phyloP scores from a whole-genome alignment of 257 asterid genomes.

The Cinchona pubescens region DNA sequence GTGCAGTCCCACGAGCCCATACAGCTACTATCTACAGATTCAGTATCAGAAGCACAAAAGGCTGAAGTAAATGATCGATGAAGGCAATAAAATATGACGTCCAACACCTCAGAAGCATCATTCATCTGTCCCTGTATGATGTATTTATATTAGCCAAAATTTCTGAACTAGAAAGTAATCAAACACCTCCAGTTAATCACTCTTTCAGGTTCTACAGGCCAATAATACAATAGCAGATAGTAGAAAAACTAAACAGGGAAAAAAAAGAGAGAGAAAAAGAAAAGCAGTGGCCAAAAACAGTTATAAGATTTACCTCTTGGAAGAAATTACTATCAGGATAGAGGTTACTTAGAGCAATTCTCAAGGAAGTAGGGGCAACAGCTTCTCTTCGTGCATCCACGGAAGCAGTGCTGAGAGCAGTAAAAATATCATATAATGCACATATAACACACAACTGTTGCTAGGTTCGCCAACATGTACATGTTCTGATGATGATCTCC shows the following conservation, averaged over 20 bases:
- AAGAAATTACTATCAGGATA: constrained; percentile 89
- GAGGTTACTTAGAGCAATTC: constrained; percentile 86
- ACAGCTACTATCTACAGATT: constrained; percentile 56
- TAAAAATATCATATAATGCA: constrained; percentile 75
- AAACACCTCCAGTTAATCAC: constrained; percentile 1
- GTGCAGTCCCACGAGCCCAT: constrained; percentile 75
- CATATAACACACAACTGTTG: constrained; percentile 92
- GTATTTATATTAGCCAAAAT: constrained; percentile 16
- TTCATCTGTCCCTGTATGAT: constrained; percentile 93
- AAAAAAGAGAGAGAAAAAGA: background rate
- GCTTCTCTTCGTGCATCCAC: constrained; percentile 56
- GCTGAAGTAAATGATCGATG: constrained; percentile 66
- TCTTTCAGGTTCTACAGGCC: background rate
- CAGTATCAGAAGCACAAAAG: constrained; percentile 47
- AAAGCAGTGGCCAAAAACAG: constrained; percentile 8
- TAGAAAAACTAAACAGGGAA: background rate
- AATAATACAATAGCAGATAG: background rate
- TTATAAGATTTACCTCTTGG: constrained; percentile 64
- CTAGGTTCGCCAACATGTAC: constrained; percentile 90
- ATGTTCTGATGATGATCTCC: constrained; percentile 64
- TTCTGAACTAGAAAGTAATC: background rate
- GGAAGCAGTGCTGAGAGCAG: constrained; percentile 59
- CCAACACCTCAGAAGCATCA: constrained; percentile 96
- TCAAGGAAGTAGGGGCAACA: constrained; percentile 82
- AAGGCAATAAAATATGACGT: constrained; percentile 82